A percentile compares a stretch with the other conserved stretches of the same genome.
Evolutionary conservation across 208 protist species (phyloP).

Genomic region (Leishmania turanica): DNA sequence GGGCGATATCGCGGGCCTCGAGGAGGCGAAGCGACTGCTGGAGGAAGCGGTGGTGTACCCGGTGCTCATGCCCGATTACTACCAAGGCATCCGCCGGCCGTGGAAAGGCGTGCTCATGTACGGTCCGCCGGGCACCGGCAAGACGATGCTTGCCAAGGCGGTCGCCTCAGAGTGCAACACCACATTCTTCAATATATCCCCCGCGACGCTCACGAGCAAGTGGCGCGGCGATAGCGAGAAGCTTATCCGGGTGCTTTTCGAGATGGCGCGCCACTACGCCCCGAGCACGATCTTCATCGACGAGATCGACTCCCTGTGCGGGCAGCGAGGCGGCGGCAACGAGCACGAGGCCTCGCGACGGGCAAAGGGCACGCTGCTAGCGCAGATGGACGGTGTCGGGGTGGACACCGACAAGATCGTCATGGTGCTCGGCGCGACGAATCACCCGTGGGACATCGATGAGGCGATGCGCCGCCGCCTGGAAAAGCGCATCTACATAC

Average conservation of each 20-base stretch:
- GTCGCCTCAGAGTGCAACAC: conserved; percentile 90
- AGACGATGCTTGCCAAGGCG: conserved; percentile 95
- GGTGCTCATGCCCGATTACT: conserved; percentile 93
- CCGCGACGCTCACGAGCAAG: conserved; percentile 93
- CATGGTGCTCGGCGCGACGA: conserved; percentile 94
- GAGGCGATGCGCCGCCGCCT: conserved; percentile 92
- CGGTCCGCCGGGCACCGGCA: conserved; percentile 93
- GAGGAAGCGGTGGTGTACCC: conserved; percentile 95
- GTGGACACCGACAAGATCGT: conserved; percentile 80
- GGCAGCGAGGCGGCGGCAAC: conserved; percentile 72
- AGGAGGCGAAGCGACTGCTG: conserved; percentile 91
- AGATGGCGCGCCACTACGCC: conserved; percentile 90
- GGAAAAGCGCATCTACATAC: conserved; percentile 94
- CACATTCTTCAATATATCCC: conserved; percentile 96
- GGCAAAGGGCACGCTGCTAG: conserved; percentile 99
- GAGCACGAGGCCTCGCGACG: conserved; percentile 94
- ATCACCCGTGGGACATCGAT: conserved; percentile 94
- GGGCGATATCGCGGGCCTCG: conserved; percentile 90
- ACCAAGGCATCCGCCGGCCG: conserved; percentile 88
- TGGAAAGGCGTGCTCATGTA: conserved; percentile 94
- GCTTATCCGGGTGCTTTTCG: conserved; percentile 94
- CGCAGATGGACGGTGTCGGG: conserved; percentile 95
- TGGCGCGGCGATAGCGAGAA: conserved; percentile 95
- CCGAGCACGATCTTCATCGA: conserved; percentile 96
- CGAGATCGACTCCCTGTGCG: conserved; percentile 96